phyloP scores from a whole-genome alignment of 441 rosid species.

The Adansonia rubrostipa region DNA sequence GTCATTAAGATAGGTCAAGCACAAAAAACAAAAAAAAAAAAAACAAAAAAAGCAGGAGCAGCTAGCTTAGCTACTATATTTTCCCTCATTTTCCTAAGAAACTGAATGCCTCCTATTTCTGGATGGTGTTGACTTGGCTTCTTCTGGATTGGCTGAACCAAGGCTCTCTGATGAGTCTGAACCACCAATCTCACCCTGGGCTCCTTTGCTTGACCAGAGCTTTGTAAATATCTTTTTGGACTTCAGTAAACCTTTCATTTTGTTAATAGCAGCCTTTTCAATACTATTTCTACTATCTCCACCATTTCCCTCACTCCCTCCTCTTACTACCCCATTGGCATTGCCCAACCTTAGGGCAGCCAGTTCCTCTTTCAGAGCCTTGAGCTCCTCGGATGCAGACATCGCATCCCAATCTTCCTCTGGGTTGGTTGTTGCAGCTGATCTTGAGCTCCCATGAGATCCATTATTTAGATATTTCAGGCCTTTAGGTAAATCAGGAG shows the following conservation, averaged over 20 bases:
- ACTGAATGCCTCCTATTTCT: conserved; percentile 71
- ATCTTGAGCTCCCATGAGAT: conserved; percentile 65
- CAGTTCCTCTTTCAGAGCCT: conserved; percentile 64
- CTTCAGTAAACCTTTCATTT: conserved; percentile 70
- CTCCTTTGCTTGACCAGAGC: conserved; percentile 55
- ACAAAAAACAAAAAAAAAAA: background rate
- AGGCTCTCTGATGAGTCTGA: conserved; percentile 74
- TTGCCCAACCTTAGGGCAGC: conserved; percentile 57
- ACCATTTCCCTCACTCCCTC: conserved; percentile 41
- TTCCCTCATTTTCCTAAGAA: conserved; percentile 44
- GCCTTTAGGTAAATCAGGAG: conserved; percentile 68
- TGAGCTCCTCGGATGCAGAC: conserved; percentile 69
- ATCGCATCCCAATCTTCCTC: conserved; percentile 83
- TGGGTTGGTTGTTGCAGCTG: conserved; percentile 51
- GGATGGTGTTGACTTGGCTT: conserved; percentile 64
- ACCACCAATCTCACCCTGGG: conserved; percentile 53
- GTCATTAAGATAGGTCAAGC: conserved; percentile 16
- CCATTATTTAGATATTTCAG: conserved; percentile 55
- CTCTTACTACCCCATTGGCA: conserved; percentile 26
- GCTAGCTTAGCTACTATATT: background rate
- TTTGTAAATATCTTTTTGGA: conserved; percentile 63
- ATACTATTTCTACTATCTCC: conserved; percentile 32
- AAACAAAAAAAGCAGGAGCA: background rate
- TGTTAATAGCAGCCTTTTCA: conserved; percentile 49
- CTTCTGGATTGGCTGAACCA: conserved; percentile 58